phyloP scores from a whole-genome alignment of 805 yeast genomes.

The Nematodospora valgi region DNA sequence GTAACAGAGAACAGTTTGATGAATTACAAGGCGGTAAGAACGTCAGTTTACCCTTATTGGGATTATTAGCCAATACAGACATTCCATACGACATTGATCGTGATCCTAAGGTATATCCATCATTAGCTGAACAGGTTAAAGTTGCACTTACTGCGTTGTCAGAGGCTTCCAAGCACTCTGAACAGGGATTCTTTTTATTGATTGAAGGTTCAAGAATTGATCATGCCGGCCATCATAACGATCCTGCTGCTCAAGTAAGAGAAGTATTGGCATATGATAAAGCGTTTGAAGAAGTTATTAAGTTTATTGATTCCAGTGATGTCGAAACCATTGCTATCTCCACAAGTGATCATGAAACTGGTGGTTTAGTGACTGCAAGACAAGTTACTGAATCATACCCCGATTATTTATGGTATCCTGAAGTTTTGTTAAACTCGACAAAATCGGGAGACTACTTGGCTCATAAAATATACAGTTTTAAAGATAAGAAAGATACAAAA shows the following conservation, averaged over 20 bases:
- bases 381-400: slow-evolving; percentile 71
- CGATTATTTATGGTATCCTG: slow-evolving; percentile 85
- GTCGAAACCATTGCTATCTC: slow-evolving; percentile 76
- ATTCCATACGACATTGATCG: slow-evolving; percentile 86
- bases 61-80: slow-evolving; percentile 70
- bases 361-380: slow-evolving; percentile 86
- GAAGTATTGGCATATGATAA: slow-evolving; percentile 86
- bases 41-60: slow-evolving; percentile 73
- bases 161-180: slow-evolving; percentile 66
- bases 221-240: slow-evolving; percentile 93
- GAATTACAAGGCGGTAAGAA: slow-evolving; percentile 50
- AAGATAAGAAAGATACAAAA: slow-evolving; percentile 16
- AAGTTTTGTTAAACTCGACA: slow-evolving; percentile 61
- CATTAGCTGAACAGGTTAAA: slow-evolving; percentile 72
- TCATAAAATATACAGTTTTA: slow-evolving; percentile 37
- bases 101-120: slow-evolving; percentile 57
- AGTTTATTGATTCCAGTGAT: slow-evolving; percentile 64
- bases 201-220: slow-evolving; percentile 93
- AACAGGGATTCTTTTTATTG: slow-evolving; percentile 79
- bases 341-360: slow-evolving; percentile 95
- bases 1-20: slow-evolving; percentile 59
- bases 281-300: slow-evolving; percentile 70
- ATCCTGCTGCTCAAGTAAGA: slow-evolving; percentile 90
- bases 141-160: slow-evolving; percentile 70
- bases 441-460: slow-evolving; percentile 77